A percentile compares a stretch with the other conserved stretches of the same genome.
Conservation (phyloP, 257 asterid species). For the Echites panduratus region DNA sequence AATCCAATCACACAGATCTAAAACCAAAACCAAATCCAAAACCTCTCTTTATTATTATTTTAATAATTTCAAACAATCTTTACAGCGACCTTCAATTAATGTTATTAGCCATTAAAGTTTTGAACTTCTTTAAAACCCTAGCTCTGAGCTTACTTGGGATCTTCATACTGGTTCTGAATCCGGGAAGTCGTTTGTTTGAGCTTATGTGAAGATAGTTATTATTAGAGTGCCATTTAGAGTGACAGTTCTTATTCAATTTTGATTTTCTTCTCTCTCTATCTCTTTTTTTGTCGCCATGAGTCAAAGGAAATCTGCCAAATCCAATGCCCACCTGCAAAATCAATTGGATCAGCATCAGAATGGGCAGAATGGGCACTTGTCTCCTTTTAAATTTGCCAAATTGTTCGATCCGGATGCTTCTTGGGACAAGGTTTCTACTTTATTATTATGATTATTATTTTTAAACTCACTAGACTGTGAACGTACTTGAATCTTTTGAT, state of each 20-base stretch:
- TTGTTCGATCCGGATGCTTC: conserved; percentile 64
- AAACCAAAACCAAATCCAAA: neutral
- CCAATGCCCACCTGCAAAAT: conserved; percentile 35
- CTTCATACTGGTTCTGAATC: neutral
- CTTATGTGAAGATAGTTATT: too few species aligned
- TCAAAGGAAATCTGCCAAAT: conserved; percentile 73
- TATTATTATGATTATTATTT: neutral
- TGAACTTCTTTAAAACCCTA: conserved; percentile 1
- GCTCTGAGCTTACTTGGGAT: neutral
- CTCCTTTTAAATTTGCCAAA: conserved; percentile 65
- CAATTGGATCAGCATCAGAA: conserved; percentile 22
- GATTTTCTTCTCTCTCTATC: neutral
- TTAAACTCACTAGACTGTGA: neutral
- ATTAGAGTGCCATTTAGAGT: too few species aligned
- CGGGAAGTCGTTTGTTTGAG: neutral
- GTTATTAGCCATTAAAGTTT: neutral
- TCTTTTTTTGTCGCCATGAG: conserved; percentile 37
- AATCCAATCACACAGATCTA: neutral
- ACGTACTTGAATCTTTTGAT: neutral
- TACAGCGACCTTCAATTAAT: neutral
- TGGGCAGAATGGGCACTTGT: conserved; percentile 56
- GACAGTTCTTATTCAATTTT: neutral
- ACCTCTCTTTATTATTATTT: neutral
- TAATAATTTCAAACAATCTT: too few species aligned
- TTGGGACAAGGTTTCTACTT: conserved; percentile 64